Base-by-base conservation (phyloP, 2,329 filamentous ascomycete genomes). In the Furcasterigmium sp. region DNA sequence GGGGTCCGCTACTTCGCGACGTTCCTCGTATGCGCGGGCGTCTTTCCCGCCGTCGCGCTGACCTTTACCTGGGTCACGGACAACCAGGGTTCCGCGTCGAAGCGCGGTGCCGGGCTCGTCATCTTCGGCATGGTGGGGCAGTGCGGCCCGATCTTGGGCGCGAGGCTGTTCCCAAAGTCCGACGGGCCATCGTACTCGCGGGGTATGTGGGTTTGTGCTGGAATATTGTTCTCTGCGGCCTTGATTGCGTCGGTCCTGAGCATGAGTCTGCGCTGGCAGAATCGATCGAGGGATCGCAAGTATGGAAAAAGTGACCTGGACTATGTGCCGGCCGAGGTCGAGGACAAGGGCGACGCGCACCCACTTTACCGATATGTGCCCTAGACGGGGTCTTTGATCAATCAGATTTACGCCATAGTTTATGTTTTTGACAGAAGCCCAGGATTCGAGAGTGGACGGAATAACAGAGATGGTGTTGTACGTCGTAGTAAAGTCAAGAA, bases 51-150 rank as follows among this genome's bases (percentile, higher is more conserved):
- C 14, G 84, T 87, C 48, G 75, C 77, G 2, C 82, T 87, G 51
- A 81, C 85, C 18, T 67, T 88, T 14, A 80, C 84, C 0, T 88
- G 84, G 84, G 76, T 82, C 14, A 61, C 82, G 26, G 81, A 86
- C 57, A 87, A 87, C 56, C 82, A 86, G 59, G 82, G 82, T 13
- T 78, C 70, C 29, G 82, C 85, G 54, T 82, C 79, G 1, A 76
- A 80, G 45, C 70, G 81, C 14, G 84, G 83, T 13, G 74, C 77
- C 15, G 78, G 78, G 6, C 79, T 86, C 39, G 74, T 79, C 3
- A 61, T 85, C 26, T 60, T 85, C 42, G 83, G 83, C 51, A 51
- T 81, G 10, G 44, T 62, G 18, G 82, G 82, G 1, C 82, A 82
- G 57, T 79, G 76, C 47, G 79, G 80, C 0, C 79, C 81, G 2